These are phyloP conservation scores for Lathyrus sativus DNA, from an alignment of 306 rosid genomes.

Conservation along the genomic window DNA sequence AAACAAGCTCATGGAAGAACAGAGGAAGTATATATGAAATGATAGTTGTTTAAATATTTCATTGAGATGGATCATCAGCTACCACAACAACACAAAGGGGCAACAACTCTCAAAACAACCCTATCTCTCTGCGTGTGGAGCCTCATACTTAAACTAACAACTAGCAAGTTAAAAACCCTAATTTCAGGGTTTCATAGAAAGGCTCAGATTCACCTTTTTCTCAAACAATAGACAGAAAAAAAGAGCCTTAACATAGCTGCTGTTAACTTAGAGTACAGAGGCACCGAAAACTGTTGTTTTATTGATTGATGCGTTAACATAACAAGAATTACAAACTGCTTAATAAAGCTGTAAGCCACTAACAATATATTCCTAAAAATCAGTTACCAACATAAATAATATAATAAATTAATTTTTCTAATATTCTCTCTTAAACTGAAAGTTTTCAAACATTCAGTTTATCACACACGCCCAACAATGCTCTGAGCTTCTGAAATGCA, in stretches of 20 bases:
- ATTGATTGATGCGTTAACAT: too few species aligned
- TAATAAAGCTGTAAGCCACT: too few species aligned
- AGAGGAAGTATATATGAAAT: neutral
- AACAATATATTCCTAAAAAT: too few species aligned
- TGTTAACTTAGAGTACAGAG: too few species aligned
- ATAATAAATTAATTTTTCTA: too few species aligned
- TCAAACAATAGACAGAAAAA: conserved; percentile 1
- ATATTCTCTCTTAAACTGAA: too few species aligned
- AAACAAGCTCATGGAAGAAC: neutral
- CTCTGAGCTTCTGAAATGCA: too few species aligned
- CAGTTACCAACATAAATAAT: too few species aligned
- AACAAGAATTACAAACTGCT: too few species aligned
- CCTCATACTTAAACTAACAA: conserved; percentile 44
- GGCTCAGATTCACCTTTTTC: conserved; percentile 24
- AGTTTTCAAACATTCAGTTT: too few species aligned
- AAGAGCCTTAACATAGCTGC: conserved; percentile 20
- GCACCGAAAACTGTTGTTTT: too few species aligned
- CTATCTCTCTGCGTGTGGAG: conserved; percentile 20
- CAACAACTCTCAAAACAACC: conserved; percentile 12
- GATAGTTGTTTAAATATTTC: neutral
- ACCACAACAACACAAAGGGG: neutral
- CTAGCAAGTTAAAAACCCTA: neutral
- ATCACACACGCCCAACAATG: too few species aligned
- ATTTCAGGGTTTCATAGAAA: neutral
- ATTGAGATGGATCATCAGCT: neutral